A percentile compares a stretch with the other conserved stretches of the same genome.
These are phyloP conservation scores for Lobosporangium transversale DNA, from an alignment of 192 early-diverging fungal species.

Conservation along the genomic window DNA sequence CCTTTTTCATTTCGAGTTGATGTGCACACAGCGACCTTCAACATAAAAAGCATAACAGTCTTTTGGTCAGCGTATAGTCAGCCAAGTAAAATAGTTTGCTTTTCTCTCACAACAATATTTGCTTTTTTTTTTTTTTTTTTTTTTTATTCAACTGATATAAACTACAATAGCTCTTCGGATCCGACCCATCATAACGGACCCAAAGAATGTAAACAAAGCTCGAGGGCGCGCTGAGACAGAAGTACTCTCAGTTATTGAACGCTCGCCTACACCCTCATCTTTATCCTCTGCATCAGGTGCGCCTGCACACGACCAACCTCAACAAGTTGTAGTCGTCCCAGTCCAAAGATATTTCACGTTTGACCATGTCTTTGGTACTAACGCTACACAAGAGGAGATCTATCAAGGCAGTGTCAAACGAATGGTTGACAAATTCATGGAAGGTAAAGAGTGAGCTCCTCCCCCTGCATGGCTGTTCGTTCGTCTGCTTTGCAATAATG, in stretches of 20 bases:
- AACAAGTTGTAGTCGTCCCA: conserved; percentile 39
- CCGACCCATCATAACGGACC: conserved; percentile 38
- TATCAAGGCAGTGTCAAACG: conserved; percentile 60
- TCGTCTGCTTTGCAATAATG: too few relatives aligned
- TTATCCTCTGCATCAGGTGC: conserved; percentile 3
- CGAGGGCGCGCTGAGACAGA: conserved; percentile 35
- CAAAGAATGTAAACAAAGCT: conserved; percentile 11
- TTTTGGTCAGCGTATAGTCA: neutral
- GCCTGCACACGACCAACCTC: conserved; percentile 22
- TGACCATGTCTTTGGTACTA: conserved; percentile 74
- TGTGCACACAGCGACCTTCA: neutral
- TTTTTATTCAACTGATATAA: neutral
- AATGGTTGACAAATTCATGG: conserved; percentile 60
- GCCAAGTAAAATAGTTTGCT: neutral
- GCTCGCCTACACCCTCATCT: conserved; percentile 24
- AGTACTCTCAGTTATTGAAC: conserved; percentile 33
- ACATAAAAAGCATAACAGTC: neutral
- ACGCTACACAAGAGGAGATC: conserved; percentile 66
- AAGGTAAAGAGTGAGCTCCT: conserved; percentile 59
- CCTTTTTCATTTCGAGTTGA: neutral
- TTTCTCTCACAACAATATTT: neutral
- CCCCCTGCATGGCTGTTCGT: too few relatives aligned
- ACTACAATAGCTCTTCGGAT: conserved; percentile 34
- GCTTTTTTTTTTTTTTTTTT: neutral
- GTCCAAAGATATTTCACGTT: conserved; percentile 62